Evolutionary conservation across 257 asterid genomes (phyloP), one percentile per base, ranked within the genome.

Genomic region (Plantago major): DNA sequence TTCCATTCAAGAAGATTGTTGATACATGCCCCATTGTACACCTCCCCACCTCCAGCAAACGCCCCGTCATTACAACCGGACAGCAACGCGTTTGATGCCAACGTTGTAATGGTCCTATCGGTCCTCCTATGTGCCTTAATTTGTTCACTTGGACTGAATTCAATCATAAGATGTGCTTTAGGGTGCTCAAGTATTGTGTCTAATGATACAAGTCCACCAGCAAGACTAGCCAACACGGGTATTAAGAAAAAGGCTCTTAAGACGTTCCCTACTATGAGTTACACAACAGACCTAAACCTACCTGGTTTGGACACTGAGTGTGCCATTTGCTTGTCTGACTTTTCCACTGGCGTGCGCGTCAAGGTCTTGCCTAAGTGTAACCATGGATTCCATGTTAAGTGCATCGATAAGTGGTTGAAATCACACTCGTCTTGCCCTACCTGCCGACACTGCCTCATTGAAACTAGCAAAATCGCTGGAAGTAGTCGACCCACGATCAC

Each of bases 391-490:
- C 87, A 81, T 54, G 81, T 78, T 9, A 62, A 78, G 1, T 81
- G 87, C 67, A 78, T 81, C 40, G 87, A 81, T 3, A 75, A 54
- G 22, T 81, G 87, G 87, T 69, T 81, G 4, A 66, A 44, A 14
- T 72, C 84, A 0, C 87, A 81, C 79, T 81, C 87, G 0, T 81
- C 87, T 0, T 81, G 87, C 65, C 87, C 87, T 0, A 81, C 87
- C 38, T 81, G 87, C 58, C 66, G 87, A 17, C 76, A 81, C 74
- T 78, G 87, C 62, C 76, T 81, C 42, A 69, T 78, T 14, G 76
- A 75, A 49, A 78, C 84, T 6, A 78, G 88, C 8, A 78, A 81
- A 40, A 78, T 78, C 0, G 75, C 76, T 1, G 82, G 79, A 3
- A 71, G 71, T 40, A 30, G 42, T 45, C 62, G 37, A 17, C 38